Percentiles rank a stretch among this genome's conserved stretches.
phyloP scores from a whole-genome alignment of 352 stramenopile species.

The Blastocystis sp. region DNA sequence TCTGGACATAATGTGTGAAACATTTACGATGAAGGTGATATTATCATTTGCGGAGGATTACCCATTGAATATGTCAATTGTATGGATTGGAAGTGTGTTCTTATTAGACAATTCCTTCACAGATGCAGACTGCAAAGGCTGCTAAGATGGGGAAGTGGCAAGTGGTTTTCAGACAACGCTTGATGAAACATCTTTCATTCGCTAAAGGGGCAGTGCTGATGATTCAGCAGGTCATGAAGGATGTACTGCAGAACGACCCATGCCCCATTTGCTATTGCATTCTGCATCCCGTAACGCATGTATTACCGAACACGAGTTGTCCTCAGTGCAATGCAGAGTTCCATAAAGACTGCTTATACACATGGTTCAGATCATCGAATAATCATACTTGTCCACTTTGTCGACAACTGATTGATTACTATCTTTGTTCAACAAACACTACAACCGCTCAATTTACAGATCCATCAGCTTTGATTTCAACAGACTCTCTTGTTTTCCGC shows the following conservation, averaged over 20 bases:
- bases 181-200: neutral
- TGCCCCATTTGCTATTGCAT: slow-evolving; percentile 79
- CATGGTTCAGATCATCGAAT: slow-evolving; percentile 75
- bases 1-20: neutral
- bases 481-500: neutral
- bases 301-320: slow-evolving; percentile 72
- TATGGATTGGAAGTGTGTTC: neutral
- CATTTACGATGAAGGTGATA: neutral
- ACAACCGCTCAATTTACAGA: slow-evolving; percentile 45
- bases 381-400: slow-evolving; percentile 77
- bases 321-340: slow-evolving; percentile 75
- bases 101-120: neutral
- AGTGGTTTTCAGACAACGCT: neutral
- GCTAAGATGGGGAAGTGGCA: neutral
- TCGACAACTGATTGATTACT: slow-evolving; percentile 66
- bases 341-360: slow-evolving; percentile 73
- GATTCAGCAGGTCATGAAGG: slow-evolving; percentile 72
- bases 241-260: slow-evolving; percentile 76
- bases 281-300: slow-evolving; percentile 72
- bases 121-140: neutral
- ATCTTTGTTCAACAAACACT: slow-evolving; percentile 44
- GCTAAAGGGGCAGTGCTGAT: slow-evolving; percentile 7
- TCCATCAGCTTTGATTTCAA: slow-evolving; percentile 45
- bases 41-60: neutral
- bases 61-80: slow-evolving; percentile 10